Percentiles rank a stretch among this genome's conserved stretches.
Evolutionary conservation across 192 early-diverging fungal genomes (phyloP).

Genomic region (Backusella liffmaniae): DNA sequence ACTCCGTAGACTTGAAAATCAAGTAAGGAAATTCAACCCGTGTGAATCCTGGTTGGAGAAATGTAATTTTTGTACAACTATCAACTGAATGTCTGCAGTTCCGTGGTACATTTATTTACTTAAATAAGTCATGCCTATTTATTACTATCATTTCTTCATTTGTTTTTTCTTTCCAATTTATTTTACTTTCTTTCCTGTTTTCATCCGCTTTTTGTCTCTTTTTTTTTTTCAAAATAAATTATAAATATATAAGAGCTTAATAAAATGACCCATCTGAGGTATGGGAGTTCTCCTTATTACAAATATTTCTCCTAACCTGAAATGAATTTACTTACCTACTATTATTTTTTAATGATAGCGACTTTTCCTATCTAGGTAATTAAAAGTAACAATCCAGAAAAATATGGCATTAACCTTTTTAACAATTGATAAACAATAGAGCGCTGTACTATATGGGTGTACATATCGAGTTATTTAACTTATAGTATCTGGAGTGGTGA

Average conservation of each 20-base stretch:
- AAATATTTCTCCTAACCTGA: not conserved
- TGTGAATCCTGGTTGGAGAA: not conserved
- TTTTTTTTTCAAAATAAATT: not conserved
- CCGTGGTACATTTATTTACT: not conserved
- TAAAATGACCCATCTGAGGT: constrained; percentile 21
- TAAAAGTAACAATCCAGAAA: not conserved
- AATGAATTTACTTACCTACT: not conserved
- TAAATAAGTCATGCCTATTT: constrained; percentile 5
- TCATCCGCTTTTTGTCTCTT: not conserved
- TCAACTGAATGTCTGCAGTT: not conserved
- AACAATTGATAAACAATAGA: constrained; percentile 1
- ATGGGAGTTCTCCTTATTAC: not conserved
- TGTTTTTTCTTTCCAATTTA: not conserved
- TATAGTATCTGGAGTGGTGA: constrained; percentile 21
- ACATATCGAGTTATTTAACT: constrained; percentile 15
- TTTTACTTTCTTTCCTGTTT: not conserved
- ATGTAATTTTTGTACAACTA: not conserved
- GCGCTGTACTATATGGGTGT: constrained; percentile 15
- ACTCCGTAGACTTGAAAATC: constrained; percentile 1
- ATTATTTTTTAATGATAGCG: constrained; percentile 11
- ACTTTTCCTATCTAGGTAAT: constrained; percentile 33
- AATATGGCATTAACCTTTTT: not conserved
- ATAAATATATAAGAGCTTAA: not conserved
- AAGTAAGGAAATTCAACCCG: constrained; percentile 9
- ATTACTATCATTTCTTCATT: not conserved